phyloP scores from a whole-genome alignment of 495 filamentous ascomycete species.

The Delitschia confertaspora region DNA sequence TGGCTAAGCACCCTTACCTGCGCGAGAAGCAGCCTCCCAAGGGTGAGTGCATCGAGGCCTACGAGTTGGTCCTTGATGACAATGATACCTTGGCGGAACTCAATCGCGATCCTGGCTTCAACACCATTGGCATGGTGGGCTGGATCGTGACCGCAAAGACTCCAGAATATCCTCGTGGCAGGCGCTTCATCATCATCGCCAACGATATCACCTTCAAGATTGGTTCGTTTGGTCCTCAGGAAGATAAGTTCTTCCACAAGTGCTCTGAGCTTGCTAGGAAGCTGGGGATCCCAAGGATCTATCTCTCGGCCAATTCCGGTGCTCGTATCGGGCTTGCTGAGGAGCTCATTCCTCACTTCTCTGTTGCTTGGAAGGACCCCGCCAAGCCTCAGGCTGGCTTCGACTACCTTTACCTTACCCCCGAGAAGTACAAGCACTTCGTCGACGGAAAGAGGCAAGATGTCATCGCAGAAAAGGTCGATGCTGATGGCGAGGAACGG shows the following conservation, averaged over 20 bases:
- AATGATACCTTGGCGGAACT: constrained; percentile 87
- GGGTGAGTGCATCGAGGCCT: constrained; percentile 93
- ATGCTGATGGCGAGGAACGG: constrained; percentile 79
- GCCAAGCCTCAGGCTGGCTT: constrained; percentile 82
- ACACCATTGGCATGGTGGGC: constrained; percentile 95
- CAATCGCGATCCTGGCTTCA: constrained; percentile 84
- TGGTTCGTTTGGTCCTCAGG: constrained; percentile 89
- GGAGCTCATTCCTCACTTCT: constrained; percentile 93
- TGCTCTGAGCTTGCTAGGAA: constrained; percentile 91
- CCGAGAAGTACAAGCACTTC: constrained; percentile 78
- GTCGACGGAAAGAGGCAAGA: constrained; percentile 69
- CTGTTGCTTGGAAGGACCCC: constrained; percentile 88
- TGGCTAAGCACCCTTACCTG: constrained; percentile 60
- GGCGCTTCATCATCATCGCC: constrained; percentile 90
- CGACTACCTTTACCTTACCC: constrained; percentile 95
- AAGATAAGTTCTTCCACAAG: constrained; percentile 98
- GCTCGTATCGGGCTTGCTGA: constrained; percentile 95
- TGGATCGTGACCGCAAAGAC: constrained; percentile 96
- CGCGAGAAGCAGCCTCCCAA: constrained; percentile 70
- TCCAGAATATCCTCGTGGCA: constrained; percentile 89
- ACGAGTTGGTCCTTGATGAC: constrained; percentile 88
- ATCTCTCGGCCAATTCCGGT: constrained; percentile 98
- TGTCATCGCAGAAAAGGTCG: constrained; percentile 81
- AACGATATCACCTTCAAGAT: constrained; percentile 99
- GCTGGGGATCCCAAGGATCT: constrained; percentile 91